Evolutionary conservation across 495 filamentous ascomycete genomes (phyloP), one percentile per base, ranked within the genome.

Genomic region (Daldinia loculata): DNA sequence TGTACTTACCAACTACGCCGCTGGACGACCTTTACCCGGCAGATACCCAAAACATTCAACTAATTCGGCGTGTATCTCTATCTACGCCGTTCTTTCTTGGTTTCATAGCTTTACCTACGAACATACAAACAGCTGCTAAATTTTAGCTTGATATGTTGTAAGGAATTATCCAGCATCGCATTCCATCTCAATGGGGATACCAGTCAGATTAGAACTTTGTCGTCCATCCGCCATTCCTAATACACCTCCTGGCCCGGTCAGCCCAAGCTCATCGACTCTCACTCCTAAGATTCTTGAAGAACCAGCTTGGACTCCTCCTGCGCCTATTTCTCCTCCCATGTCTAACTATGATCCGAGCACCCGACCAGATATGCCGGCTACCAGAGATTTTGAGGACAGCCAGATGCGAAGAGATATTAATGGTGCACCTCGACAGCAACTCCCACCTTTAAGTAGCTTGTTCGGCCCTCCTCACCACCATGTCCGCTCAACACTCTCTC

Each of bases 401-500:
- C 76, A 66, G 51, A 41, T 56, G 36, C 79, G 75, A 56, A 80
- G 77, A 59, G 80, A 81, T n/a, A 60, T 41, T 24, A 63, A 65
- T 24, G 52, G 68, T 66, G 75, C 79, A 39, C 62, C 80, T 38
- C 76, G 83, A 56, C 82, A 85, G 61, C 81, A 85, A 71, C 80
- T 88, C 45, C 85, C 85, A 0, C 78, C 85, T 22, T 60, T 88
- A 61, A 88, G 84, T 66, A 87, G 85, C 63, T 74, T 88, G 9
- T 86, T 88, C 76, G 83, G 80, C 6, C 69, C 81, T n/a, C 68
- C 81, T 7, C 74, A 81, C 22, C 74, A 77, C 17, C 74, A 77
- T 19, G 68, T 75, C 45, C 79, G 79, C 22, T 77, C 83, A 14
- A 61, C 79, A 50, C 80, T 80, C 61, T 84, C 84, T 38, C 78